Evolutionary conservation across 495 filamentous ascomycete species (phyloP), one percentile per base, ranked within the genome.

Genomic region (Lichina pygmaea): DNA sequence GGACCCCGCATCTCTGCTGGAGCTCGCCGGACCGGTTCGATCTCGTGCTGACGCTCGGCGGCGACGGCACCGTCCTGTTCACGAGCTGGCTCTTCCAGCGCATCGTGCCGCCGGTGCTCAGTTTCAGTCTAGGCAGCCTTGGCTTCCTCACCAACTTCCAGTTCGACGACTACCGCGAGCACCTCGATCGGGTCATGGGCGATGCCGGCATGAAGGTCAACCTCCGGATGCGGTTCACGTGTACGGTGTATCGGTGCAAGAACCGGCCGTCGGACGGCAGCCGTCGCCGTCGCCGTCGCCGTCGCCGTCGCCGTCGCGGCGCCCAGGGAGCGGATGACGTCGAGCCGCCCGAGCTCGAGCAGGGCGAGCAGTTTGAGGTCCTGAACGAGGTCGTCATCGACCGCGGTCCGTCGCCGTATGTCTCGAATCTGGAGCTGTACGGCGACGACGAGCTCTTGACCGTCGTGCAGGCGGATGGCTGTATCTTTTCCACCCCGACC

Each of bases 351-450:
- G 70, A 75, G 7, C 65, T 81, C 47, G 71, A 77, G 49, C 75
- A 81, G 53, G 71, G 71, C 24, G 84, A 93, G 59, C 82, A 86
- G 52, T 93, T 91, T 49, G 85, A 93, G 57, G 85, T 95, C 10
- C 71, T 95, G 41, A 95, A 95, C 60, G 89, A 97, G 61, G 72
- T 97, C 16, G 86, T 97, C 52, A 93, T 97, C 53, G 89, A 97
- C 60, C 78, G 89, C 33, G 89, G 89, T 44, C 86, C 89, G 50
- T 89, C 81, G 38, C 79, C 86, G n/a, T 94, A 94, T 56, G 83
- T 91, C 39, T 89, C 82, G n/a, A 85, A 86, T 57, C 67, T 92
- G 34, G 91, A 95, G 62, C 66, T 97, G 32, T 94, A 93, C 54
- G 86, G 81, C 46, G 84, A 95, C 55, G 77, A 92, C 57, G 77